These are phyloP conservation scores for Xylaria cubensis DNA, from an alignment of 495 filamentous ascomycete genomes.

Conservation along the genomic window DNA sequence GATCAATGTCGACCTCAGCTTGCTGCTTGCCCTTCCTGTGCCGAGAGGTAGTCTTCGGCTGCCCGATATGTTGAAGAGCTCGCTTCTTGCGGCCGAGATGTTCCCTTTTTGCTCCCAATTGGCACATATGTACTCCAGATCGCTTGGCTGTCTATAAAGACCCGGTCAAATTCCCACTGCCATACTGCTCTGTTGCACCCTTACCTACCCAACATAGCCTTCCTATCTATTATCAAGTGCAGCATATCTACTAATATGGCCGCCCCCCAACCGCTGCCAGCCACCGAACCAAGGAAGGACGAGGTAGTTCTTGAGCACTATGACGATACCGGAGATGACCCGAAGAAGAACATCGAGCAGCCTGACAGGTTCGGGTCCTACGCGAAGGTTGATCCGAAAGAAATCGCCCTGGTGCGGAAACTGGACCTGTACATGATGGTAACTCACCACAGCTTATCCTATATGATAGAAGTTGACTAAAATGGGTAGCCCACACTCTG, in stretches of 20 bases:
- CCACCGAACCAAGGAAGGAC: slow-evolving; percentile 1
- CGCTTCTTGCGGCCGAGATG: neutral
- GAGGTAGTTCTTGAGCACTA: slow-evolving; percentile 14
- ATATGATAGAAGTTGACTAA: neutral
- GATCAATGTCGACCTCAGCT: neutral
- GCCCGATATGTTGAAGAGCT: neutral
- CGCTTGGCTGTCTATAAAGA: neutral
- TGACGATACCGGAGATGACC: slow-evolving; percentile 13
- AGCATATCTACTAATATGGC: neutral
- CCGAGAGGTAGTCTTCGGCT: neutral
- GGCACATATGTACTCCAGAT: slow-evolving; percentile 1
- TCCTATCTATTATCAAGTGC: neutral
- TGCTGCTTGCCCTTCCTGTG: neutral
- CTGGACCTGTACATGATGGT: slow-evolving; percentile 55
- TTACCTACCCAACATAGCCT: neutral
- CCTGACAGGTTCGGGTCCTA: slow-evolving; percentile 50
- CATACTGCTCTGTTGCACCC: neutral
- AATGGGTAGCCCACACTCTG: slow-evolving; percentile 47
- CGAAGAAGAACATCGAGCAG: slow-evolving; percentile 12
- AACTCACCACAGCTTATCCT: slow-evolving; percentile 15
- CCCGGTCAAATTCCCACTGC: neutral
- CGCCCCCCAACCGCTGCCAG: neutral
- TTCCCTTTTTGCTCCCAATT: neutral
- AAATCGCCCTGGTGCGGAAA: slow-evolving; percentile 55
- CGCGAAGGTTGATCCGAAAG: slow-evolving; percentile 47